Conservation (phyloP, 2,329 filamentous ascomycete species). For the Penicillium sp. region DNA sequence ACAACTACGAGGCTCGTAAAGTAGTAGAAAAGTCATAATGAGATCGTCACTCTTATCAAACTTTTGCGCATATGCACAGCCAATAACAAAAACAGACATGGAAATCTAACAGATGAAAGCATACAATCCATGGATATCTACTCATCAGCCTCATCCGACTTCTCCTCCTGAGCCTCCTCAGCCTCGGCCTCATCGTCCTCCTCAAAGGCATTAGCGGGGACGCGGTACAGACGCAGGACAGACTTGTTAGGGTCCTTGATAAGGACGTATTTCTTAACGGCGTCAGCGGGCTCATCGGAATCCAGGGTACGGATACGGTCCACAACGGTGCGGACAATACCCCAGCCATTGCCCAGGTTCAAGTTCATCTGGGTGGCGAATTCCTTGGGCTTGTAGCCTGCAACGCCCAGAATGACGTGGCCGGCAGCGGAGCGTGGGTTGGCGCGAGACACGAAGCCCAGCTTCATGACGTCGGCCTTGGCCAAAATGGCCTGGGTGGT, state of each 20-base stretch:
- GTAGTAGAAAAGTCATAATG: constrained; percentile 2
- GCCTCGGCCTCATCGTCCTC: constrained; percentile 68
- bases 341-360: constrained; percentile 95
- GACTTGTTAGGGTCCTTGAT: constrained; percentile 94
- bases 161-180: constrained; percentile 50
- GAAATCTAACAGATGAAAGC: constrained; percentile 10
- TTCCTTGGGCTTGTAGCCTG: constrained; percentile 96
- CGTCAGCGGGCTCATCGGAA: constrained; percentile 40
- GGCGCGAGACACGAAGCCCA: constrained; percentile 91
- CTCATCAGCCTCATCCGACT: constrained; percentile 51
- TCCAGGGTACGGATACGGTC: constrained; percentile 60
- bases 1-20: neutral
- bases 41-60: constrained; percentile 18
- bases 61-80: constrained; percentile 24
- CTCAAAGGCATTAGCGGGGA: constrained; percentile 82
- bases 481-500: constrained; percentile 94
- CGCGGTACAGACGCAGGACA: constrained; percentile 86
- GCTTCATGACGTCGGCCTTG: constrained; percentile 97
- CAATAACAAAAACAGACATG: constrained; percentile 12
- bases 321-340: constrained; percentile 94
- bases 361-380: constrained; percentile 98
- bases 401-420: constrained; percentile 90
- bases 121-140: constrained; percentile 22
- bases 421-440: constrained; percentile 90
- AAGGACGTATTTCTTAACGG: constrained; percentile 49